phyloP scores from a whole-genome alignment of 2,329 filamentous ascomycete species.

The Verticillium dahliae region DNA sequence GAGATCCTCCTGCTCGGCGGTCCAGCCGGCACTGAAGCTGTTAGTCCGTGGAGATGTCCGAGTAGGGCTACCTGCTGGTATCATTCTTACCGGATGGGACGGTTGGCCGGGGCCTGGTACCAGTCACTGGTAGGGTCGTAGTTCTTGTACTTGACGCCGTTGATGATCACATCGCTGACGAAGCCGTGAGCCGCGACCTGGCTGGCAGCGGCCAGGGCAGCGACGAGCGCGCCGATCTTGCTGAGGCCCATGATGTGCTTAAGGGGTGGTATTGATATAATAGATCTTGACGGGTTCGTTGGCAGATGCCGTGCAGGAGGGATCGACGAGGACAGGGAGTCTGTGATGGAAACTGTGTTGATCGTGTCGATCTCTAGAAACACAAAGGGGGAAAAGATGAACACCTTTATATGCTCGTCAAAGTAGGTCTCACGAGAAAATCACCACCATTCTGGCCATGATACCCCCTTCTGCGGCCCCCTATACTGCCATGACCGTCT shows the following conservation, averaged over 20 bases:
- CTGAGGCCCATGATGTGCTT: slow-evolving; percentile 13
- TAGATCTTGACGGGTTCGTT: not conserved
- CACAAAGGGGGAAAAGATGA: not conserved
- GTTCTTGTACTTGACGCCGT: slow-evolving; percentile 33
- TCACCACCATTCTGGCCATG: not conserved
- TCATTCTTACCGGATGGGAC: slow-evolving; percentile 2
- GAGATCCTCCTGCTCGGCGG: slow-evolving; percentile 32
- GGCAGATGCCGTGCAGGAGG: not conserved
- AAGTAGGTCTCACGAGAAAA: not conserved
- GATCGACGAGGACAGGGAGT: not conserved
- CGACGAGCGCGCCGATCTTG: slow-evolving; percentile 13
- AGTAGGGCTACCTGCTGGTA: not conserved
- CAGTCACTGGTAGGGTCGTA: slow-evolving; percentile 25
- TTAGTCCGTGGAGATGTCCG: slow-evolving; percentile 4
- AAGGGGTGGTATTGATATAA: not conserved
- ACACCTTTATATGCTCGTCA: not conserved
- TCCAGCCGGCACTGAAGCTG: slow-evolving; percentile 26
- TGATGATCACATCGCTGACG: slow-evolving; percentile 33
- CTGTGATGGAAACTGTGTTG: not conserved
- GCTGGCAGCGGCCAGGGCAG: slow-evolving; percentile 15
- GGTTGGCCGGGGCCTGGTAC: slow-evolving; percentile 5
- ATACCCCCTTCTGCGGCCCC: not conserved
- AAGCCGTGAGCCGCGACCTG: slow-evolving; percentile 31
- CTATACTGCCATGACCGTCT: not conserved
- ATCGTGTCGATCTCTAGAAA: not conserved